Evolutionary conservation across 2,329 filamentous ascomycete genomes (phyloP).

Genomic region (Penicillium digitatum): DNA sequence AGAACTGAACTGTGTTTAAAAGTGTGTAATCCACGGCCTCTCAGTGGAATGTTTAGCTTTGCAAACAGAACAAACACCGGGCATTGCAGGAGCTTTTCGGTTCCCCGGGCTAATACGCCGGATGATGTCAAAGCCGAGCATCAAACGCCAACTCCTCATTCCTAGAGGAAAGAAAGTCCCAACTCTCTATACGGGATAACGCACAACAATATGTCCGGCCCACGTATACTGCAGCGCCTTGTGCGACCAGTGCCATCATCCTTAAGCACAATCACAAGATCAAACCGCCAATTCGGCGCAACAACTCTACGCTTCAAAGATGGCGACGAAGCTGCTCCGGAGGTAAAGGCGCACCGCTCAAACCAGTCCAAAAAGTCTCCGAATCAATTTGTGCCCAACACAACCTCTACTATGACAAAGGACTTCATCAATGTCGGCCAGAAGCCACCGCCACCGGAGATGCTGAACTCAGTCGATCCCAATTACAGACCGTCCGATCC

Average conservation of each 20-base stretch:
- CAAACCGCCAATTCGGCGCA: conserved; percentile 32
- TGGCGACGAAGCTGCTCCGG: conserved; percentile 51
- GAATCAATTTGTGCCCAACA: conserved; percentile 62
- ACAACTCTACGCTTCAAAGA: conserved; percentile 39
- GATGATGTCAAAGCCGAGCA: conserved; percentile 39
- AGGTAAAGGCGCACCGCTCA: conserved; percentile 52
- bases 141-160: conserved; percentile 13
- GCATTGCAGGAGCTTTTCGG: conserved; percentile 21
- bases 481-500: conserved; percentile 58
- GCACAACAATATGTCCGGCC: conserved; percentile 43
- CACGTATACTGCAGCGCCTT: conserved; percentile 45
- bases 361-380: conserved; percentile 55
- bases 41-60: conserved; percentile 13
- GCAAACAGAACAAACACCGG: conserved; percentile 39
- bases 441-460: conserved; percentile 56
- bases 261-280: conserved; percentile 23
- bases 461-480: conserved; percentile 55
- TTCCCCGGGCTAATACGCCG: conserved; percentile 19
- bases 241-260: conserved; percentile 37
- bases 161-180: neutral
- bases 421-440: conserved; percentile 59
- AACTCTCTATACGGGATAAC: conserved; percentile 1
- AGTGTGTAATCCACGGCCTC: conserved; percentile 15
- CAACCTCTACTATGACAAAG: conserved; percentile 60
- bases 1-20: neutral